A percentile compares a stretch with the other conserved stretches of the same genome.
phyloP scores from a whole-genome alignment of 345 rosid genomes.

The Diplotaxis tenuifolia region DNA sequence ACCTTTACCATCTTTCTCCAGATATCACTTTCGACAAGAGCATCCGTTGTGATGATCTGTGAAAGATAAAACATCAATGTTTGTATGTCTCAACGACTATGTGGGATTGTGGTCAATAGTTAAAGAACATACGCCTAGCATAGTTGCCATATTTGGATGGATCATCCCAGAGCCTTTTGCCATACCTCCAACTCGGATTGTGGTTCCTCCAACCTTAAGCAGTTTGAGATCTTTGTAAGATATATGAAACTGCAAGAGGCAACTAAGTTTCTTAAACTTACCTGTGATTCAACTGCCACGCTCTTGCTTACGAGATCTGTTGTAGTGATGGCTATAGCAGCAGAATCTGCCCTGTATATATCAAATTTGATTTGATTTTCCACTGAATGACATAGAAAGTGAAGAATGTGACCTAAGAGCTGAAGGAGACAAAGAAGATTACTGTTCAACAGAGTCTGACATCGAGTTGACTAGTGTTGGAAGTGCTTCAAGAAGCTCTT shows the following conservation, averaged over 20 bases:
- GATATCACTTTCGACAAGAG: slow-evolving; percentile 69
- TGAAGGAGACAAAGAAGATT: slow-evolving; percentile 1
- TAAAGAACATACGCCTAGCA: slow-evolving; percentile 77
- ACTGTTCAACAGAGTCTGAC: slow-evolving; percentile 69
- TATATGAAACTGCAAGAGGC: background rate
- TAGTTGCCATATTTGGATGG: slow-evolving; percentile 96
- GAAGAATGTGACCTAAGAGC: background rate
- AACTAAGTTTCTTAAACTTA: slow-evolving; percentile 21
- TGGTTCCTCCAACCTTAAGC: slow-evolving; percentile 71
- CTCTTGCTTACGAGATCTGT: slow-evolving; percentile 98
- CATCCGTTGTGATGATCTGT: slow-evolving; percentile 95
- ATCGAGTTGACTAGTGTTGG: slow-evolving; percentile 61
- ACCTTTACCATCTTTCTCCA: slow-evolving; percentile 90
- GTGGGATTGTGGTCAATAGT: background rate
- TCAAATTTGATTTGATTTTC: slow-evolving; percentile 6
- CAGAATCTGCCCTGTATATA: slow-evolving; percentile 81
- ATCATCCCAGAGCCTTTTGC: slow-evolving; percentile 99
- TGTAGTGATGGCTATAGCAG: slow-evolving; percentile 95
- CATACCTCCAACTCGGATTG: slow-evolving; percentile 83
- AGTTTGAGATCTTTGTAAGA: slow-evolving; percentile 1
- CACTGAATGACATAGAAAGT: background rate
- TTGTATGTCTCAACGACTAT: background rate
- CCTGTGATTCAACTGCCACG: slow-evolving; percentile 83
- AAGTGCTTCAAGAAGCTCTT: slow-evolving; percentile 71
- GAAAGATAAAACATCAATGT: slow-evolving; percentile 20